A percentile compares a stretch with the other conserved stretches of the same genome.
Conservation (phyloP, 176 grass and related monocot species). For the Guadua angustifolia region DNA sequence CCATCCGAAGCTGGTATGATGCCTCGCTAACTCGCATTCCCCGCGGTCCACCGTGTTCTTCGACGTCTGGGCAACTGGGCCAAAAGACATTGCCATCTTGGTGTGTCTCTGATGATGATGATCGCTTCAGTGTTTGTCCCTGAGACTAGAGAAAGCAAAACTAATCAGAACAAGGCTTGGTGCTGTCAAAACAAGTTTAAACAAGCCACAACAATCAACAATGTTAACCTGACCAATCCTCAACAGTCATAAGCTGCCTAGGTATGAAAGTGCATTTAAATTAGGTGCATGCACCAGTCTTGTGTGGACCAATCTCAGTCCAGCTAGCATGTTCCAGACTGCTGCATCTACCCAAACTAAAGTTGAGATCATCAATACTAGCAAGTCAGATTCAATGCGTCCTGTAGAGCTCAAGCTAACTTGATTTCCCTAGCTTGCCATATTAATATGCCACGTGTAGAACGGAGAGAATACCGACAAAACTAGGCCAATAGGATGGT, state of each 20-base stretch:
- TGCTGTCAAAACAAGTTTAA: background rate
- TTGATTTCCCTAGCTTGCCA: slow-evolving; percentile 26
- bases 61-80: slow-evolving; percentile 61
- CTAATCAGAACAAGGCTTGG: background rate
- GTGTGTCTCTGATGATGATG: background rate
- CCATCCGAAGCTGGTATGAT: slow-evolving; percentile 55
- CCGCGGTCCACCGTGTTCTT: slow-evolving; percentile 68
- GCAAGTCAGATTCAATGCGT: slow-evolving; percentile 48
- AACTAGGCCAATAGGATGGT: background rate
- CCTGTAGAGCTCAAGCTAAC: slow-evolving; percentile 40
- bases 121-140: slow-evolving; percentile 21
- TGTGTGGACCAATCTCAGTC: slow-evolving; percentile 49
- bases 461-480: background rate
- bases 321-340: slow-evolving; percentile 43
- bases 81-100: slow-evolving; percentile 45
- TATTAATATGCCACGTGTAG: slow-evolving; percentile 23
- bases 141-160: slow-evolving; percentile 2
- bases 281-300: slow-evolving; percentile 43
- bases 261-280: slow-evolving; percentile 6
- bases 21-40: slow-evolving; percentile 62
- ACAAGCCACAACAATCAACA: background rate
- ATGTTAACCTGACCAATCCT: background rate
- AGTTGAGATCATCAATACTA: slow-evolving; percentile 32
- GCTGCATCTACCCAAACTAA: slow-evolving; percentile 49
- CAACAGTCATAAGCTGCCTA: slow-evolving; percentile 33